Percentiles rank a stretch among this genome's conserved stretches.
Evolutionary conservation across 1,284 basidiomycete species (phyloP).

Genomic region (Trametes hirsuta): DNA sequence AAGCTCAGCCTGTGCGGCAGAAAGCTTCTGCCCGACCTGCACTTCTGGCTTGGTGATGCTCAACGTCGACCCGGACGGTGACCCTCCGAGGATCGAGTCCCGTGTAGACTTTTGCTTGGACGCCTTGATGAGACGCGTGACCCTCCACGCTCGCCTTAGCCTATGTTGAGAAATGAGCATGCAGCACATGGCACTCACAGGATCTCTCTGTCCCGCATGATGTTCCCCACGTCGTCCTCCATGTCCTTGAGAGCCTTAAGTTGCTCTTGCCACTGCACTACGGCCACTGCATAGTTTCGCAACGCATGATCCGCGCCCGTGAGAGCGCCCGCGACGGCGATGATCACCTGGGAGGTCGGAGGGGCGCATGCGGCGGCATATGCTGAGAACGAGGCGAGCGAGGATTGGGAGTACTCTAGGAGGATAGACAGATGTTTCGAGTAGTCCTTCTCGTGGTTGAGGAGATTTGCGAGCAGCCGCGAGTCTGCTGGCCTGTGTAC

Average conservation of each 20-base stretch:
- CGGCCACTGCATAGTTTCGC: constrained; percentile 54
- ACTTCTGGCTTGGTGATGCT: constrained; percentile 40
- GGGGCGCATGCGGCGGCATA: constrained; percentile 71
- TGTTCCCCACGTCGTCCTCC: constrained; percentile 70
- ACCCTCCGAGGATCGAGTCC: constrained; percentile 43
- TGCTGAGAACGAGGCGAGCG: constrained; percentile 68
- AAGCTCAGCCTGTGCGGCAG: constrained; percentile 68
- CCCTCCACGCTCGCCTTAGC: constrained; percentile 41
- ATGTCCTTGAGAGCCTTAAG: constrained; percentile 53
- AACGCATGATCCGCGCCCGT: constrained; percentile 70
- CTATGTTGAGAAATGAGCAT: neutral
- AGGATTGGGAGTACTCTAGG: constrained; percentile 60
- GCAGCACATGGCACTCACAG: constrained; percentile 51
- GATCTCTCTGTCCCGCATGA: constrained; percentile 76
- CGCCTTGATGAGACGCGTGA: constrained; percentile 76
- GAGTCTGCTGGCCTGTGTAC: constrained; percentile 75
- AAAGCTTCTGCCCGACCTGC: constrained; percentile 52
- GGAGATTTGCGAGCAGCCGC: constrained; percentile 66
- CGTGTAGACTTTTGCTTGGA: constrained; percentile 61
- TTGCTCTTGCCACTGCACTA: constrained; percentile 68
- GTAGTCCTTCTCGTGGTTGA: constrained; percentile 73
- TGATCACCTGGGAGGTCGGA: constrained; percentile 56
- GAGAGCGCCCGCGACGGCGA: constrained; percentile 60
- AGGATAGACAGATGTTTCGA: constrained; percentile 58
- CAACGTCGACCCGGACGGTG: constrained; percentile 39